Evolutionary conservation across 106 monocot genomes (phyloP), one percentile per base, ranked within the genome.

Genomic region (Narthecium ossifragum): DNA sequence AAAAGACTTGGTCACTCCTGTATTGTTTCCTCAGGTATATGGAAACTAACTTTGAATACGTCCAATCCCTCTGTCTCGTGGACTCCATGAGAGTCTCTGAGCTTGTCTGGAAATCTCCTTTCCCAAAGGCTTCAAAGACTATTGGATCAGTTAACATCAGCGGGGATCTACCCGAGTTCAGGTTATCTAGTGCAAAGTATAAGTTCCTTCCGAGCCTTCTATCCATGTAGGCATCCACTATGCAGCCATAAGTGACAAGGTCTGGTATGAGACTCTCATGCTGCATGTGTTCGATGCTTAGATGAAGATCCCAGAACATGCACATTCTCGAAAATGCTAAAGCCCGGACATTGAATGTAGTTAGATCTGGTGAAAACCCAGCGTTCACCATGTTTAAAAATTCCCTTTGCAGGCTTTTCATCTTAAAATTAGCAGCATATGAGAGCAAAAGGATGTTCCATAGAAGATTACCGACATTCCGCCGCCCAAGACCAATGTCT

Each of bases 271-370:
- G 55, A 36, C 59, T 28, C 28, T 75, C 60, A 64, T 70, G 67
- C 31, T 65, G 70, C 96, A 90, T 96, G 66, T 96, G 90, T n/a
- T 83, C 68, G 3, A 90, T 57, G 52, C 86, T 90, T 31, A 96
- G 49, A 66, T 96, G 96, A 60, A 96, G 83, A 74, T 96, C 96
- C 96, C 96, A 96, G 59, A 96, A 86, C 81, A 96, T 78, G 47
- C 67, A 54, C 96, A 96, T 96, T 65, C 76, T 78, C 12, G 96
- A 80, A 71, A 86, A 96, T 22, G 96, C 86, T 20, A 86, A 30
- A 31, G 86, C 64, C 50, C 96, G 49, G 31, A 90, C 69, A 54
- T 96, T 96, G 52, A 96, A 96, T 17, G 96, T 90, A 10, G 75
- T 79, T 29, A 96, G 70, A 62, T 96, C 84, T 17, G 96, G 96